phyloP scores from a whole-genome alignment of 768 basidiomycete genomes.

The Hericium coralloides region DNA sequence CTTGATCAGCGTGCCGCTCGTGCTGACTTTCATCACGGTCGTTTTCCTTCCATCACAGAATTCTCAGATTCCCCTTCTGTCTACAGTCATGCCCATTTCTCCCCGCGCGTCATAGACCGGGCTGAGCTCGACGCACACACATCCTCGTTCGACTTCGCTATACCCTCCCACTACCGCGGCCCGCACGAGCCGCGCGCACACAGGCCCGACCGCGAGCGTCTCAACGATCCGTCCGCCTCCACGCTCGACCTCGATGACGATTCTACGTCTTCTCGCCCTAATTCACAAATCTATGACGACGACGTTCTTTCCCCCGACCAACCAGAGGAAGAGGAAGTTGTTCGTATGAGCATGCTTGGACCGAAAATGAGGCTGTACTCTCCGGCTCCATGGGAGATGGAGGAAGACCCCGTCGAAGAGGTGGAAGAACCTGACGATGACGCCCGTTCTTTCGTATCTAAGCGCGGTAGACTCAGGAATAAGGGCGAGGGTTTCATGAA shows the following conservation, averaged over 20 bases:
- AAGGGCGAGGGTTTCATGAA: slow-evolving; percentile 33
- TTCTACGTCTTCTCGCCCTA: slow-evolving; percentile 14
- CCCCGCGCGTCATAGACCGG: slow-evolving; percentile 34
- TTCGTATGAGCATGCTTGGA: slow-evolving; percentile 66
- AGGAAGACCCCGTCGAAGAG: slow-evolving; percentile 36
- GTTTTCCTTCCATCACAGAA: slow-evolving; percentile 47
- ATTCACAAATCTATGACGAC: slow-evolving; percentile 4
- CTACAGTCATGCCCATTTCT: slow-evolving; percentile 54
- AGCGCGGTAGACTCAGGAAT: slow-evolving; percentile 19
- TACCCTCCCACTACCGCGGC: slow-evolving; percentile 12
- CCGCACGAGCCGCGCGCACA: slow-evolving; percentile 7
- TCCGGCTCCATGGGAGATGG: slow-evolving; percentile 74
- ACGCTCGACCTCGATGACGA: slow-evolving; percentile 46
- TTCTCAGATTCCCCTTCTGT: slow-evolving; percentile 61
- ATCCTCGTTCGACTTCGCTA: slow-evolving; percentile 21
- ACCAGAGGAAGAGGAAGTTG: slow-evolving; percentile 27
- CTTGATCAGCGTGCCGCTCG: slow-evolving; percentile 46
- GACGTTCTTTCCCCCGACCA: slow-evolving; percentile 5
- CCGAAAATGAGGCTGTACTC: slow-evolving; percentile 80
- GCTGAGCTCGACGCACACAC: slow-evolving; percentile 21
- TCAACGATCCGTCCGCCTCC: slow-evolving; percentile 40
- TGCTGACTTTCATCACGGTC: slow-evolving; percentile 35
- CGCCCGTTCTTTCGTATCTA: slow-evolving; percentile 21
- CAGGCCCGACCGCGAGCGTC: slow-evolving; percentile 25
- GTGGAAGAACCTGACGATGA: slow-evolving; percentile 38